Evolutionary conservation across 2,329 filamentous ascomycete genomes (phyloP).

Genomic region (Cytospora paraplurivora): DNA sequence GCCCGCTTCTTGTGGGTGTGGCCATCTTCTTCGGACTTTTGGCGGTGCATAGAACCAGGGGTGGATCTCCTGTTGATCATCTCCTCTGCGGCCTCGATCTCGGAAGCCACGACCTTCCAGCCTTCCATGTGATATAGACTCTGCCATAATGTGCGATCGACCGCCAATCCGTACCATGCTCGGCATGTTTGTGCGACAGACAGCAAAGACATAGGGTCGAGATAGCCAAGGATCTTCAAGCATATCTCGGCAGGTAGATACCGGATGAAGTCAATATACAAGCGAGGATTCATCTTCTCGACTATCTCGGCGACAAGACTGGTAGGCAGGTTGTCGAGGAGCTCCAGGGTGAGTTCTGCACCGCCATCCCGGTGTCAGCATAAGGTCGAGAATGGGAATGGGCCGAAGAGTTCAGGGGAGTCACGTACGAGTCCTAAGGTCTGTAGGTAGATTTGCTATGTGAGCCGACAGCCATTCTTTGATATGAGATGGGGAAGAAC

Average conservation of each 20-base stretch:
- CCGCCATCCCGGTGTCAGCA: constrained; percentile 29
- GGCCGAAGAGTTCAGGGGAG: neutral
- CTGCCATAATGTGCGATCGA: constrained; percentile 87
- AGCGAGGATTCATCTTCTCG: constrained; percentile 74
- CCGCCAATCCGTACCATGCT: constrained; percentile 77
- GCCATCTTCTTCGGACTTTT: constrained; percentile 49
- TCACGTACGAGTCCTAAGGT: constrained; percentile 52
- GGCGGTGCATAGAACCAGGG: constrained; percentile 45
- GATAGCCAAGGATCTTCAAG: constrained; percentile 82
- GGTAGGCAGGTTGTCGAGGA: constrained; percentile 78
- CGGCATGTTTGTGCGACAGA: constrained; percentile 77
- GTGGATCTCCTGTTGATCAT: constrained; percentile 51
- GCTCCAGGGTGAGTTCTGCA: constrained; percentile 76
- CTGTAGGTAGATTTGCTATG: constrained; percentile 50
- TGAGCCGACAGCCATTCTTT: constrained; percentile 50
- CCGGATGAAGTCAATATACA: constrained; percentile 89
- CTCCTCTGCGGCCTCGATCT: constrained; percentile 69
- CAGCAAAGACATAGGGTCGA: constrained; percentile 79
- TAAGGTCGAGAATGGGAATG: constrained; percentile 3
- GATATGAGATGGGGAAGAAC: constrained; percentile 22
- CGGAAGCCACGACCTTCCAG: constrained; percentile 71
- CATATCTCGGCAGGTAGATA: constrained; percentile 89
- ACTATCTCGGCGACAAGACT: constrained; percentile 80
- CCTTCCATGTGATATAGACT: constrained; percentile 81
- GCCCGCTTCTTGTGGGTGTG: constrained; percentile 59